These are phyloP conservation scores for Saccharomycopsis sp. DNA, from an alignment of 805 yeast species.

Conservation along the genomic window DNA sequence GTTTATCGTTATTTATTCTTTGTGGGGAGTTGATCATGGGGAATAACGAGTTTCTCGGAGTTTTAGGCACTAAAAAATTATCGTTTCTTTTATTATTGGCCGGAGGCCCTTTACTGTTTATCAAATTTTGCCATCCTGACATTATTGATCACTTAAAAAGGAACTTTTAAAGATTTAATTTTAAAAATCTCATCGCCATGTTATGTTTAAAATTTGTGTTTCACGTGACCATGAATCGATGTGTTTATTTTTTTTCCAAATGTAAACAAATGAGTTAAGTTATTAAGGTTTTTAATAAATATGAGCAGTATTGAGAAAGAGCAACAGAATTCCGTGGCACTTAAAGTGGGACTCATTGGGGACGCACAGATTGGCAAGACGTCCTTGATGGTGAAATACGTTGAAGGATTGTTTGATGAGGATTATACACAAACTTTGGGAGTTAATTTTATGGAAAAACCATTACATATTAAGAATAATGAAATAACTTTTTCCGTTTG, in stretches of 20 bases:
- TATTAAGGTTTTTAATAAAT: no score
- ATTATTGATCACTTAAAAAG: no score
- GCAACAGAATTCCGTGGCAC: conserved; percentile 35
- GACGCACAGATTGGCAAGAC: conserved; percentile 97
- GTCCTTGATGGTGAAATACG: conserved; percentile 91
- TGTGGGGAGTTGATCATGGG: conserved; percentile 13
- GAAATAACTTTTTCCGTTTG: conserved; percentile 86
- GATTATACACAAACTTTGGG: conserved; percentile 91
- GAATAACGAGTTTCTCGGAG: no score
- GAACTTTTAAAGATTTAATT: no score
- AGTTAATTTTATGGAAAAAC: conserved; percentile 89
- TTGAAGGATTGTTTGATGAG: conserved; percentile 88
- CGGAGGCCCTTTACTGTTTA: no score
- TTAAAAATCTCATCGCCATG: no score
- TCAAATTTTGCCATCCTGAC: no score
- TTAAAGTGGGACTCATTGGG: conserved; percentile 88
- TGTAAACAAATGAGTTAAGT: background rate
- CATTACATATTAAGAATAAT: conserved; percentile 73
- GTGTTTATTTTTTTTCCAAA: no score
- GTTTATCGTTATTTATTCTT: background rate
- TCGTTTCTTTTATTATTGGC: no score
- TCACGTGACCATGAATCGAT: no score
- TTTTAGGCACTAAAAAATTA: no score
- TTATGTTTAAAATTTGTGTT: no score
- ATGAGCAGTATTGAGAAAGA: background rate